Conservation (phyloP, 176 grass and related monocot species). For the Paspalum vaginatum region DNA sequence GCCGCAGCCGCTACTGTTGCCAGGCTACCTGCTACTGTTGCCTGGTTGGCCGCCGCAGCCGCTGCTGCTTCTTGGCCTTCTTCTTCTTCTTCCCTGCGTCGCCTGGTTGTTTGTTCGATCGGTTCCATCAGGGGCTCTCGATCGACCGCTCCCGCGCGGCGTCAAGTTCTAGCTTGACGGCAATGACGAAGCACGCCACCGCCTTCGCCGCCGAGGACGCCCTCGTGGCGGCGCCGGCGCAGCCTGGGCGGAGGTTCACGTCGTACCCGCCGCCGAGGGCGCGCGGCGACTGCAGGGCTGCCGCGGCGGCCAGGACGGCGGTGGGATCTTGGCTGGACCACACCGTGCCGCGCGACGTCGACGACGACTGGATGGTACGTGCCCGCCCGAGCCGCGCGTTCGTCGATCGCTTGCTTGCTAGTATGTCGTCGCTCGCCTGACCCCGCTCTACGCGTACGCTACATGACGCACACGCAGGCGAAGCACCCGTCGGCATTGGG, state of each 20-base stretch:
- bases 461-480: conserved; percentile 58
- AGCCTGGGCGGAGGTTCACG: neutral
- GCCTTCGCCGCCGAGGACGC: conserved; percentile 47
- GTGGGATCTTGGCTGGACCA: neutral
- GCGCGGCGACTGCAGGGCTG: neutral
- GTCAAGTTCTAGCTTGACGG: neutral
- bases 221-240: conserved; percentile 18
- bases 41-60: too few relatives aligned
- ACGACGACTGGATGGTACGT: conserved; percentile 30
- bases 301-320: neutral
- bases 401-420: neutral
- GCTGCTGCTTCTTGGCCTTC: neutral
- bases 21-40: too few relatives aligned
- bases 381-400: neutral
- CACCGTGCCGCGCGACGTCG: too few relatives aligned
- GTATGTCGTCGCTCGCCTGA: too few relatives aligned
- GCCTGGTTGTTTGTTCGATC: too few relatives aligned
- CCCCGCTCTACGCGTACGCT: too few relatives aligned
- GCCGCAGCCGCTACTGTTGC: too few relatives aligned
- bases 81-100: too few relatives aligned
- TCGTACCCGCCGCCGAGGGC: conserved; percentile 12
- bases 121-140: too few relatives aligned
- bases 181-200: conserved; percentile 53
- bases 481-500: conserved; percentile 79
- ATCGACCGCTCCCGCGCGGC: too few relatives aligned